phyloP scores from a whole-genome alignment of 768 basidiomycete species.

The Asterophora lycoperdoides region DNA sequence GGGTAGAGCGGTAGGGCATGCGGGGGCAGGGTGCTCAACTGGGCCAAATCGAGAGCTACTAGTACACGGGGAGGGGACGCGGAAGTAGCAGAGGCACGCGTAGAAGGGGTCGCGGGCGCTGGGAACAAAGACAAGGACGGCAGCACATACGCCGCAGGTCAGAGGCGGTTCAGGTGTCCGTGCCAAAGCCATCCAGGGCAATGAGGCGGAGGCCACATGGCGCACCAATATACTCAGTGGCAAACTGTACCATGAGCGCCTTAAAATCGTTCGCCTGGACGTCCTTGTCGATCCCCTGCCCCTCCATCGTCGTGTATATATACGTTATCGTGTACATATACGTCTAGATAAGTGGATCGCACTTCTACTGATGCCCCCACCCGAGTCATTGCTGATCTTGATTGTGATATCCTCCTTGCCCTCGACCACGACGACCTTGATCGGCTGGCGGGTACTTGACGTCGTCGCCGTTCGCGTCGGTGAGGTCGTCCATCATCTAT shows the following conservation, averaged over 20 bases:
- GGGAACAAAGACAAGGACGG: too few species aligned
- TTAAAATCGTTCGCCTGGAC: constrained; percentile 88
- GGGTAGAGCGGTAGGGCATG: too few species aligned
- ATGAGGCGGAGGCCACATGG: constrained; percentile 79
- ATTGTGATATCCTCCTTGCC: constrained; percentile 99
- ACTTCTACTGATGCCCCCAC: constrained; percentile 86
- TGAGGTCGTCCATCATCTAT: too few species aligned
- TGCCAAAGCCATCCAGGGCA: constrained; percentile 98
- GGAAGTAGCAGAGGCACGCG: too few species aligned
- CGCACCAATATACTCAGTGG: constrained; percentile 86
- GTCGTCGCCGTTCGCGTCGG: constrained; percentile 43
- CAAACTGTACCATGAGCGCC: constrained; percentile 94
- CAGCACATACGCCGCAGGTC: constrained; percentile 3
- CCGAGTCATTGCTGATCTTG: constrained; percentile 98
- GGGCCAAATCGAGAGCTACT: too few species aligned
- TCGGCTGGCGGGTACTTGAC: constrained; percentile 79
- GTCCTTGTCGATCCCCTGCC: constrained; percentile 67
- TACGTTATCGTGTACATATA: constrained; percentile 99
- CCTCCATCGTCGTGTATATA: constrained; percentile 81
- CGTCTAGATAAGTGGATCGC: constrained; percentile 95
- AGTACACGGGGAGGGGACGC: too few species aligned
- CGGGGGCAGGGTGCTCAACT: too few species aligned
- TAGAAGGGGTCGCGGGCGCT: too few species aligned
- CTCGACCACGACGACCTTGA: constrained; percentile 93
- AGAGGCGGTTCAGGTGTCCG: constrained; percentile 83